Percentiles rank a stretch among this genome's conserved stretches.
Evolutionary conservation across 2,329 filamentous ascomycete genomes (phyloP).

Genomic region (Ophiostoma sp.): DNA sequence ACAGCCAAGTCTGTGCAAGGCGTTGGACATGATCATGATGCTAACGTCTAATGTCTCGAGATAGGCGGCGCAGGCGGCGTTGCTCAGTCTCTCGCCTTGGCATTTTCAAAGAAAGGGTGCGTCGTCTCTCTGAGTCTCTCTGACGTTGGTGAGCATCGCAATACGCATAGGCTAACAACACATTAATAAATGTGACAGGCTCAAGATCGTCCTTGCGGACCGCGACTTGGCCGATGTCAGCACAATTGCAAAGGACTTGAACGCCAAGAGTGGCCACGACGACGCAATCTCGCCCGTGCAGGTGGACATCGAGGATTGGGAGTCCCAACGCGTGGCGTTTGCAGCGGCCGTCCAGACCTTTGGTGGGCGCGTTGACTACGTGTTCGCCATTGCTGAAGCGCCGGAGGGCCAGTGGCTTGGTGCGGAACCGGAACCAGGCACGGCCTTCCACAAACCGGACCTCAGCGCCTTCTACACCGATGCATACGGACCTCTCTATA

Average conservation of each 20-base stretch:
- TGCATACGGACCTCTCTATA: background rate
- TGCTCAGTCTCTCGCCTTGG: background rate
- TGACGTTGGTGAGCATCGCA: background rate
- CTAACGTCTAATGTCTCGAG: background rate
- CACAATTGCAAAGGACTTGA: background rate
- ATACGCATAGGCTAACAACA: too few relatives aligned
- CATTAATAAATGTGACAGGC: background rate
- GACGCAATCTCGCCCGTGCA: background rate
- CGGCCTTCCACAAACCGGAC: background rate
- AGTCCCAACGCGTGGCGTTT: background rate
- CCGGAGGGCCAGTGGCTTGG: background rate
- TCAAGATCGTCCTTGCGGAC: background rate
- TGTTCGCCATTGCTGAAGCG: background rate
- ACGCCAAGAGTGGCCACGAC: background rate
- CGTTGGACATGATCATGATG: too few relatives aligned
- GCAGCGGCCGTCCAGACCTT: background rate
- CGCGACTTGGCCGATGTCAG: background rate
- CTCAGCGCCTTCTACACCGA: background rate
- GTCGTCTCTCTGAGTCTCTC: too few relatives aligned
- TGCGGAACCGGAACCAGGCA: too few relatives aligned
- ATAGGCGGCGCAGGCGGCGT: background rate
- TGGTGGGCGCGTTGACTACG: background rate
- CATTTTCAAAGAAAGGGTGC: background rate
- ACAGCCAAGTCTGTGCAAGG: too few relatives aligned
- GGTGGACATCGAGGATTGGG: background rate